Evolutionary conservation across 257 asterid species (phyloP).

Genomic region (Capsicum pubescens): DNA sequence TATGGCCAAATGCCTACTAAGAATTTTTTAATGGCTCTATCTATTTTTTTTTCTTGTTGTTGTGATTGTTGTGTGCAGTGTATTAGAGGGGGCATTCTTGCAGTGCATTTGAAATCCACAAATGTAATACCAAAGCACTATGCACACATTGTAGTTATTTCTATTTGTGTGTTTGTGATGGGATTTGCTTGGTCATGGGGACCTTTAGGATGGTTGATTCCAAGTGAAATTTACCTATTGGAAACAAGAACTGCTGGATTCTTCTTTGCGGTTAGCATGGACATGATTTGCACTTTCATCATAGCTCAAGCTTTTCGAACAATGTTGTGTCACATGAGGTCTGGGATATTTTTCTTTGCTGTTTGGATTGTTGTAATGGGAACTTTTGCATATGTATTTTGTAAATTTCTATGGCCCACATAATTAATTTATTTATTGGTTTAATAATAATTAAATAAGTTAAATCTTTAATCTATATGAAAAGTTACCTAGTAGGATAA

Average conservation of each 20-base stretch:
- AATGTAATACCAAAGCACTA: slow-evolving; percentile 26
- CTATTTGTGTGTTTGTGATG: slow-evolving; percentile 44
- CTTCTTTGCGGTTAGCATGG: slow-evolving; percentile 63
- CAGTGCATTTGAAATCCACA: slow-evolving; percentile 26
- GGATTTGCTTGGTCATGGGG: slow-evolving; percentile 91
- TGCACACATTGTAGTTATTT: slow-evolving; percentile 30
- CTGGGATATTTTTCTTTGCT: slow-evolving; percentile 53
- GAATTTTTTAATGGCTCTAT: too few species aligned
- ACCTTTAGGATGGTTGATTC: slow-evolving; percentile 75
- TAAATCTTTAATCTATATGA: too few species aligned
- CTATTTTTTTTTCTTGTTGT: background rate
- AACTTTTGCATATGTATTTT: slow-evolving; percentile 35
- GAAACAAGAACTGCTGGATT: slow-evolving; percentile 76
- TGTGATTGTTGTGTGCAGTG: slow-evolving; percentile 22
- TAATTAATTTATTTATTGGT: too few species aligned
- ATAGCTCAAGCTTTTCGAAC: slow-evolving; percentile 64
- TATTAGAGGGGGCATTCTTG: slow-evolving; percentile 33
- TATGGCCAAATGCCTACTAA: too few species aligned
- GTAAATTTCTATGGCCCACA: too few species aligned
- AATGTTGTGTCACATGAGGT: slow-evolving; percentile 53
- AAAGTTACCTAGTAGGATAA: too few species aligned
- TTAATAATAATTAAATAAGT: too few species aligned
- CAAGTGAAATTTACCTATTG: slow-evolving; percentile 65
- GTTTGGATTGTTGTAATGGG: slow-evolving; percentile 51
- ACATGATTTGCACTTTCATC: slow-evolving; percentile 42